A percentile compares a stretch with the other conserved stretches of the same genome.
These are phyloP conservation scores for Spencermartinsiella ligniputridi DNA, from an alignment of 1,139 yeast genomes.

Conservation along the genomic window DNA sequence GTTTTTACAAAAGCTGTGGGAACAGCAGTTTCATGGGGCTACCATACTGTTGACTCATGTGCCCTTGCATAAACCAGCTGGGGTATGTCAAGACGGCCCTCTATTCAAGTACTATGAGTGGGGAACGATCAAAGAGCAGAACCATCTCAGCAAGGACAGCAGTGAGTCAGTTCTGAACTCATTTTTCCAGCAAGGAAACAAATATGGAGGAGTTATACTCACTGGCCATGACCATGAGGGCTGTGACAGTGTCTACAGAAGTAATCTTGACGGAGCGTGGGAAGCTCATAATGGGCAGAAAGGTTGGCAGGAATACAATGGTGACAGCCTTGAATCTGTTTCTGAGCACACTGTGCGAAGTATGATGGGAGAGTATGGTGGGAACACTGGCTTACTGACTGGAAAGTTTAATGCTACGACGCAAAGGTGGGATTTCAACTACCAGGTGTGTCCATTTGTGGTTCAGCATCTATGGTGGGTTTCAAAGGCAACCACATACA, in stretches of 20 bases:
- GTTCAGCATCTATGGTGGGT: slow-evolving; percentile 98
- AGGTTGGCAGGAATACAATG: slow-evolving; percentile 43
- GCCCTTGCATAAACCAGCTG: slow-evolving; percentile 77
- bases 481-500: slow-evolving; percentile 49
- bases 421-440: slow-evolving; percentile 60
- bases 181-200: slow-evolving; percentile 47
- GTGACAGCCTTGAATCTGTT: slow-evolving; percentile 1
- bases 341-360: slow-evolving; percentile 82
- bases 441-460: slow-evolving; percentile 69
- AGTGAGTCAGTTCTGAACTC: slow-evolving; percentile 63
- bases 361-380: slow-evolving; percentile 95
- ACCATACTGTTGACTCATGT: slow-evolving; percentile 85
- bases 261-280: slow-evolving; percentile 23
- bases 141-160: slow-evolving; percentile 67
- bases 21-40: slow-evolving; percentile 61
- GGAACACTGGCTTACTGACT: slow-evolving; percentile 79
- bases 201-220: slow-evolving; percentile 64
- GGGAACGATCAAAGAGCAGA: slow-evolving; percentile 75
- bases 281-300: slow-evolving; percentile 15
- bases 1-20: slow-evolving; percentile 52
- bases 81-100: slow-evolving; percentile 86
- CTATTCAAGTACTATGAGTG: slow-evolving; percentile 56
- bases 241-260: slow-evolving; percentile 60
- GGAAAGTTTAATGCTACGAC: slow-evolving; percentile 51
- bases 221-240: slow-evolving; percentile 99